Conservation (phyloP, 2,329 filamentous ascomycete species). For the Trichoderma afroharzianum region DNA sequence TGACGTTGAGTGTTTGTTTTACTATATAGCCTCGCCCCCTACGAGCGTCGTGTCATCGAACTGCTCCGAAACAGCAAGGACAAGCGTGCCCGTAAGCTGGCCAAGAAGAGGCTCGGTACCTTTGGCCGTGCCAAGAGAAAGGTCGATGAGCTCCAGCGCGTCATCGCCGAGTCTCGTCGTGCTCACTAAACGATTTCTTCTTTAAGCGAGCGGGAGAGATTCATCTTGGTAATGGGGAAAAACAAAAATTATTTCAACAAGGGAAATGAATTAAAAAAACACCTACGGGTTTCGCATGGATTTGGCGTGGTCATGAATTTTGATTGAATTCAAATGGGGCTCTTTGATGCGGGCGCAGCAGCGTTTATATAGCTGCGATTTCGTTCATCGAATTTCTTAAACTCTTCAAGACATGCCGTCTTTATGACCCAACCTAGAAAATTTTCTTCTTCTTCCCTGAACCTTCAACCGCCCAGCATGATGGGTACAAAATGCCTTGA, state of each 20-base stretch:
- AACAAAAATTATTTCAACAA: not conserved
- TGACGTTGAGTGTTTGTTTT: not conserved
- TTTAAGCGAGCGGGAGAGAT: not conserved
- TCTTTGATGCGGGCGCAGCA: slow-evolving; percentile 14
- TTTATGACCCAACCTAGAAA: not conserved
- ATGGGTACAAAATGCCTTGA: not conserved
- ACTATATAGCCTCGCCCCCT: slow-evolving; percentile 71
- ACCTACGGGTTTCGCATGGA: slow-evolving; percentile 31
- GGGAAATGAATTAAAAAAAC: not conserved
- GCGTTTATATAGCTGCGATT: slow-evolving; percentile 25
- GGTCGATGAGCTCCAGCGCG: slow-evolving; percentile 97
- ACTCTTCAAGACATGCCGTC: slow-evolving; percentile 6
- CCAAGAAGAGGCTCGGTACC: slow-evolving; percentile 99
- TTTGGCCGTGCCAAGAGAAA: slow-evolving; percentile 99
- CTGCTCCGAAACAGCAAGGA: slow-evolving; percentile 98
- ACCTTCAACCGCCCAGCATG: not conserved
- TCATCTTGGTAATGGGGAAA: not conserved
- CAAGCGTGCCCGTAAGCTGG: slow-evolving; percentile 98
- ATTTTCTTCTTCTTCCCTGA: not conserved
- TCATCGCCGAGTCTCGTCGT: slow-evolving; percentile 92
- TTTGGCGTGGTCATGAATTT: slow-evolving; percentile 36
- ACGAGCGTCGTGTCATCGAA: slow-evolving; percentile 99
- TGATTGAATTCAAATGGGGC: slow-evolving; percentile 16
- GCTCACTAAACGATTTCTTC: slow-evolving; percentile 48
- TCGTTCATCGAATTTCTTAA: slow-evolving; percentile 35